These are phyloP conservation scores for Alternaria longipes DNA, from an alignment of 2,329 filamentous ascomycete species.

Conservation along the genomic window DNA sequence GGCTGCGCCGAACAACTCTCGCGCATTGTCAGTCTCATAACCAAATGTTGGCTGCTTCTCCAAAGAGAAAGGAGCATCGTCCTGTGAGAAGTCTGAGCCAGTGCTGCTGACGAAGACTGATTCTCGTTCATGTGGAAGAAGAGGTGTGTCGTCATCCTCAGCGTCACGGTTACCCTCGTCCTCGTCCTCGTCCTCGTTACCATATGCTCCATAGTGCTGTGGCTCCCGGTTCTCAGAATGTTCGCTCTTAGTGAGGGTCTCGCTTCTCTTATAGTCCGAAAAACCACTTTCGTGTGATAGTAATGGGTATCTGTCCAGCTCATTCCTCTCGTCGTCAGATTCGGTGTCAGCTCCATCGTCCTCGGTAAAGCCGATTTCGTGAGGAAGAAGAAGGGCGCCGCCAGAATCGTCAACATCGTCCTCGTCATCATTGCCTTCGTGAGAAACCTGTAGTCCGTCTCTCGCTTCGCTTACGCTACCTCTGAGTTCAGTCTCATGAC, in stretches of 20 bases:
- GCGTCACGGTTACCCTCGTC: conserved; percentile 2
- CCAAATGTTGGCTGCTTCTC: conserved; percentile 20
- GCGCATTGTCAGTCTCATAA: conserved; percentile 19
- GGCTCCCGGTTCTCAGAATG: conserved; percentile 18
- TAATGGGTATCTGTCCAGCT: conserved; percentile 43
- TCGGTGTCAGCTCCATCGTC: conserved; percentile 14
- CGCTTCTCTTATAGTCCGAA: conserved; percentile 25
- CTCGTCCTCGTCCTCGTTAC: conserved; percentile 13
- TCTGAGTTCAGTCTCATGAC: conserved; percentile 19
- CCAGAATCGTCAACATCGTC: conserved; percentile 12
- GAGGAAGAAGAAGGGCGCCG: conserved; percentile 31
- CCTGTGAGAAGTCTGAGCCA: conserved; percentile 27
- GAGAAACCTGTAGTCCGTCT: conserved; percentile 23
- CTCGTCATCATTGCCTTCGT: conserved; percentile 18
- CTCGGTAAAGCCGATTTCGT: conserved; percentile 29
- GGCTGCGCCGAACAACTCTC: conserved; percentile 19
- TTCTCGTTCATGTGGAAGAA: conserved; percentile 37
- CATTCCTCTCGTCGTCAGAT: conserved; percentile 28
- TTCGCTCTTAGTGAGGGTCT: conserved; percentile 27
- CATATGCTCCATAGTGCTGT: conserved; percentile 20
- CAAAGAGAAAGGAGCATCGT: conserved; percentile 13
- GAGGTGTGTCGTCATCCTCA: conserved; percentile 24
- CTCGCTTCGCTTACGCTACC: conserved; percentile 16
- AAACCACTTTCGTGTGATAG: conserved; percentile 50
- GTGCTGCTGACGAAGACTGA: conserved; percentile 19